A percentile compares a stretch with the other conserved stretches of the same genome.
Evolutionary conservation across 805 yeast genomes (phyloP).

Genomic region (Wickerhamomyces sydowiorum): DNA sequence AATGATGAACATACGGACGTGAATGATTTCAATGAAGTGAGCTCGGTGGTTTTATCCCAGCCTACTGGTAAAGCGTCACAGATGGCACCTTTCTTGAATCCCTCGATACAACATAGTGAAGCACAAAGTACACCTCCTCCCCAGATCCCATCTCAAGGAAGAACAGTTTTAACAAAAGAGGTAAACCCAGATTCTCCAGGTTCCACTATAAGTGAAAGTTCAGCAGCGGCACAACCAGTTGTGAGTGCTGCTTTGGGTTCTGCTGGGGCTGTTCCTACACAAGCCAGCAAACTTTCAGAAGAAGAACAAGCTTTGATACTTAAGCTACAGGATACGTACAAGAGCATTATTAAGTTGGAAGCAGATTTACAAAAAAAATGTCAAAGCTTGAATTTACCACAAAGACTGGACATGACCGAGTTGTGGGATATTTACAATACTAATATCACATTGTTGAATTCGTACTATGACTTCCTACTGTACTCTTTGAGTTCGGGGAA

Average conservation of each 20-base stretch:
- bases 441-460: constrained; percentile 59
- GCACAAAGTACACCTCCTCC: background rate
- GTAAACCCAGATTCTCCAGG: constrained; percentile 16
- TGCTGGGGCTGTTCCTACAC: background rate
- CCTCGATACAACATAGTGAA: background rate
- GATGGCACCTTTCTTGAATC: background rate
- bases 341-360: constrained; percentile 61
- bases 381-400: constrained; percentile 51
- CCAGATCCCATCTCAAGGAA: constrained; percentile 2
- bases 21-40: constrained; percentile 14
- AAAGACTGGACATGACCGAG: constrained; percentile 51
- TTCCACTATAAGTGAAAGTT: constrained; percentile 2
- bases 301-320: constrained; percentile 65
- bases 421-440: constrained; percentile 69
- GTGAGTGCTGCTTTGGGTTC: background rate
- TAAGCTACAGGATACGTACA: constrained; percentile 70
- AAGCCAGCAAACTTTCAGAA: constrained; percentile 29
- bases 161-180: constrained; percentile 9
- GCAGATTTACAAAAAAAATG: constrained; percentile 68
- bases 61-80: constrained; percentile 7
- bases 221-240: background rate
- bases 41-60: constrained; percentile 13
- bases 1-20: constrained; percentile 17
- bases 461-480: constrained; percentile 65
- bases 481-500: constrained; percentile 70